Conservation (phyloP, 2,329 filamentous ascomycete genomes). For the Salinomyces thailandicus region DNA sequence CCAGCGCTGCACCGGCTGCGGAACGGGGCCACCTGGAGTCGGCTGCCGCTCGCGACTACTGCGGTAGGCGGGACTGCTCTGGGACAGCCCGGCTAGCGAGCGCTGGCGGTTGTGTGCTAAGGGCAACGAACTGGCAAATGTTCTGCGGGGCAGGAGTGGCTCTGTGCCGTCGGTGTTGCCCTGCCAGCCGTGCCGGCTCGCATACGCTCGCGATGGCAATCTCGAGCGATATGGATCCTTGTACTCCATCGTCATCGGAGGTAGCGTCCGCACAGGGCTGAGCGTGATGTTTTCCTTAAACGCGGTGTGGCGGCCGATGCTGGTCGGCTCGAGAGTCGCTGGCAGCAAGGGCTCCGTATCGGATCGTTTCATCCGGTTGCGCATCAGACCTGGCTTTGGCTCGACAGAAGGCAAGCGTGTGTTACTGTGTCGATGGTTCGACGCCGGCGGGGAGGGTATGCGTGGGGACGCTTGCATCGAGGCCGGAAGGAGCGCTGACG, state of each 20-base stretch:
- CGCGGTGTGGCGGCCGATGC: constrained; percentile 14
- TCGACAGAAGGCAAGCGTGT: constrained; percentile 11
- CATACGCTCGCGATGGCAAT: constrained; percentile 10
- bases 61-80: constrained; percentile 19
- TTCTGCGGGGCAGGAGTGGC: constrained; percentile 1
- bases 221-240: constrained; percentile 8
- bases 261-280: constrained; percentile 19
- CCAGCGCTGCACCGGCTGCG: constrained; percentile 19
- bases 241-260: constrained; percentile 12
- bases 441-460: constrained; percentile 16
- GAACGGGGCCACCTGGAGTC: constrained; percentile 10
- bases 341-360: constrained; percentile 26
- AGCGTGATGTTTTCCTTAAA: constrained; percentile 27
- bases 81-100: constrained; percentile 1
- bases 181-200: constrained; percentile 10
- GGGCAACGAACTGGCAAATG: constrained; percentile 1
- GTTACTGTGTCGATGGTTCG: constrained; percentile 18
- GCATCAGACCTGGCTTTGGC: constrained; percentile 6
- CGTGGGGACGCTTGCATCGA: constrained; percentile 8
- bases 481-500: constrained; percentile 8
- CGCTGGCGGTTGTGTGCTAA: neutral
- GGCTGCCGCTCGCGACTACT: constrained; percentile 10
- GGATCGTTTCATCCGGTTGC: constrained; percentile 19
- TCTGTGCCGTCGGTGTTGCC: constrained; percentile 4
- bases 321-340: constrained; percentile 7